Base-by-base conservation (phyloP, 2,329 filamentous ascomycete species). In the Exophiala viscosa region DNA sequence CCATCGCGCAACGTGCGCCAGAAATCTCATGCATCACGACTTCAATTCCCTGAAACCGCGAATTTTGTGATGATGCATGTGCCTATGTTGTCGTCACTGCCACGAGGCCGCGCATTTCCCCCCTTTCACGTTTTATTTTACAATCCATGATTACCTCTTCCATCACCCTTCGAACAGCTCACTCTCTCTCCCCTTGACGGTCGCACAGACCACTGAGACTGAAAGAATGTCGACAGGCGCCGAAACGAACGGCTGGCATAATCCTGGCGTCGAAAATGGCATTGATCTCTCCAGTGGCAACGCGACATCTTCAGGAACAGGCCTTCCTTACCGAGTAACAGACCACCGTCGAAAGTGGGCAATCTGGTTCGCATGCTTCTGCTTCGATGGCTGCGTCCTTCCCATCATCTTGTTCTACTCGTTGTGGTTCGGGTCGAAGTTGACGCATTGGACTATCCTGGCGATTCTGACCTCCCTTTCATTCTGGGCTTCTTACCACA, bases 401-500 rank as follows among this genome's bases (percentile, higher is more conserved):
- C 42, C 42, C 20, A 45, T 45, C 17, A 45, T 45, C 31, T 13
- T 45, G 42, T 45, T 45, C 42, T 45, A 45, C n/a, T 3, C 18
- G 11, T 23, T 45, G 11, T 45, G 42, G 42, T 45, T 14, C 33
- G 28, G 42, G 5, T 45, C 42, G 5, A 45, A 11, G 14, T 33
- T 45, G 42, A 32, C 42, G 10, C 42, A 45, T 45, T 45, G 42
- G 42, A 34, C 28, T 6, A 45, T 46, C 14, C 36, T 46, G n/a
- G 32, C 44, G 4, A 15, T 46, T 9, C 17, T 46, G 14, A 46
- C 44, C 14, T 46, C 44, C 9, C 14, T 36, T n/a, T 45, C 42
- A 20, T 45, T 45, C 13, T 45, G 42, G 42, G 32, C 42, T 31
- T 31, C 42, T n/a, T 45, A 45, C 14, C 44, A 46, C 31, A 46